Evolutionary conservation across 768 basidiomycete species (phyloP), one percentile per base, ranked within the genome.

Genomic region (Naematelia aurantialba): DNA sequence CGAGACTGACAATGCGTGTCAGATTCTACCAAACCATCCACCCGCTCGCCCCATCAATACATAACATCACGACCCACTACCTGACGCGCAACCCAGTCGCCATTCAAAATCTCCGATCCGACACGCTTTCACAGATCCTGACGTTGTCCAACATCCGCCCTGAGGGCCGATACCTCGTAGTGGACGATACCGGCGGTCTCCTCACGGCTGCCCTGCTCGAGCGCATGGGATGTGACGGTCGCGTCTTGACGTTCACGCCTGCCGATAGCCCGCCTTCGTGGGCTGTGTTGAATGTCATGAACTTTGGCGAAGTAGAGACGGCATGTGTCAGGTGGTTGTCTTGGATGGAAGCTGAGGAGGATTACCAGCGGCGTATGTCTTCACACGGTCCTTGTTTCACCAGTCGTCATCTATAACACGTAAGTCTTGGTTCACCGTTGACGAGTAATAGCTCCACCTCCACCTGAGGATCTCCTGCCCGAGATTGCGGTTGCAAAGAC

Each of bases 261-360:
- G 84, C 86, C 29, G 94, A 97, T 68, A 90, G 89, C 12, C 92
- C 94, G 4, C 94, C 96, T 5, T 87, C 91, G 44, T 94, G 90
- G 76, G 88, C 89, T 12, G 83, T 91, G 21, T 76, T 91, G 72
- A 79, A 81, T 2, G 81, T 87, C 59, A 91, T 98, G 89, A 98
- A 98, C 78, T 91, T 92, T 70, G 79, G 83, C 13, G 79, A 81
- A 17, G 76, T 82, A 3, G 81, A 86, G 11, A 78, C 78, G 47
- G 85, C 85, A 0, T 69, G 67, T 55, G 65, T 76, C 13, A 67
- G 65, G 47, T 68, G 61, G 58, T 78, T 98, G 19, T 96, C 96
- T 74, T 99, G 94, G 94, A 88, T 89, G 22, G 88, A 89, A 11
- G 85, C 87, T 14, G 85, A 90, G 57, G 85, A 87, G 69, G 83